Percentiles rank a stretch among this genome's conserved stretches.
Conservation (phyloP, 2,329 filamentous ascomycete species). For the Stachybotrys elegans region DNA sequence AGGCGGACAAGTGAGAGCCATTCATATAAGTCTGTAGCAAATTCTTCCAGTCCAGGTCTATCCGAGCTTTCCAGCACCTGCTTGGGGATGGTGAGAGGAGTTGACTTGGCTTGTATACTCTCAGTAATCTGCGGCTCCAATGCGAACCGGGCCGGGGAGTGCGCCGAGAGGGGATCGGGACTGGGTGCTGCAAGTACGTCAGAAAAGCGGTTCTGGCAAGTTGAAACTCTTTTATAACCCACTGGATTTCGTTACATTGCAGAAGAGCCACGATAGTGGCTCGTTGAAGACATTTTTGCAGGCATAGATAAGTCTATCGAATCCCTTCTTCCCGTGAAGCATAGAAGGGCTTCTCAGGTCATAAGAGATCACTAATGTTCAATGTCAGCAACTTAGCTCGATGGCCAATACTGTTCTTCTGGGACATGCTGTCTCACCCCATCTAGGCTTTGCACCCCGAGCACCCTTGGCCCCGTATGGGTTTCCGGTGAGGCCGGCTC, state of each 20-base stretch:
- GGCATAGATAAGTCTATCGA: constrained; percentile 72
- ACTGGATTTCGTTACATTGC: constrained; percentile 44
- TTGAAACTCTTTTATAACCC: too few relatives aligned
- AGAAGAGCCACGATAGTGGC: constrained; percentile 73
- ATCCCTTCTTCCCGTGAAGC: constrained; percentile 77
- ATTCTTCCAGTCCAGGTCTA: constrained; percentile 54
- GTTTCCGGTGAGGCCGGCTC: constrained; percentile 72
- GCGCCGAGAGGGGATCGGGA: constrained; percentile 43
- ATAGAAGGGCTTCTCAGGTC: constrained; percentile 72
- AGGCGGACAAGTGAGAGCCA: constrained; percentile 68
- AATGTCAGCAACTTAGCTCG: constrained; percentile 18
- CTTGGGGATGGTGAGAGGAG: constrained; percentile 18
- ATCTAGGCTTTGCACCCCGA: constrained; percentile 62
- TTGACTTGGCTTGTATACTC: constrained; percentile 14
- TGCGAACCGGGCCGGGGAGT: constrained; percentile 38
- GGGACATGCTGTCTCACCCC: constrained; percentile 48
- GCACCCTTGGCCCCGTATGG: constrained; percentile 55
- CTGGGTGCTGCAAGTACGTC: constrained; percentile 39
- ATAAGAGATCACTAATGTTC: constrained; percentile 61
- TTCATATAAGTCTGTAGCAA: constrained; percentile 62
- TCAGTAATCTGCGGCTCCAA: constrained; percentile 17
- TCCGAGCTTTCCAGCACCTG: constrained; percentile 28
- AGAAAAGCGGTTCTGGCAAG: too few relatives aligned
- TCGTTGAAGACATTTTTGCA: constrained; percentile 69
- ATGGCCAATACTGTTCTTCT: background rate